Evolutionary conservation across 768 basidiomycete species (phyloP), one percentile per base, ranked within the genome.

Genomic region (Tylopilus balloui): DNA sequence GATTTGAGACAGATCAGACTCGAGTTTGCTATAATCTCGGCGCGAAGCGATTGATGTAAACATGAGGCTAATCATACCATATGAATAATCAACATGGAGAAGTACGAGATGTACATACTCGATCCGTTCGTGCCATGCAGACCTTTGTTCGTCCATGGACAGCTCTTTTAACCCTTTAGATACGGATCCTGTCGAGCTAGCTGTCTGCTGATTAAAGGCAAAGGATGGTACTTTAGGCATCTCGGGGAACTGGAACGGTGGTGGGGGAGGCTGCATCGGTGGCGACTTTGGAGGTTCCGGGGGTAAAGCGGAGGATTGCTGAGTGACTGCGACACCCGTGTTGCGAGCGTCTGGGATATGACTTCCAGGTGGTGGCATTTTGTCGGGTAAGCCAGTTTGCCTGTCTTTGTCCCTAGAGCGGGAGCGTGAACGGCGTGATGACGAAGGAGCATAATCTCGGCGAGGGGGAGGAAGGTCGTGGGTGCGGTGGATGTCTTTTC

Each of bases 41-140:
- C 72, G 73, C 4, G 63, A 56, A 7, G 53, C 48, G 40, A 73
- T 64, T 0, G 70, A 69, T 7, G 63, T 55, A 10, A 71, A 65
- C 49, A 77, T 58, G 31, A 70, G 47, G 36, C 75, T 76, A 44
- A 24, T n/a, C 28, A 21, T 36, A 43, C 14, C 15, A 31, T 8
- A 25, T 56, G n/a, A 49, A 35, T 37, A 36, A 34, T 34, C 34
- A 24, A 36, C 17, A 15, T 25, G 25, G 37, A 37, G 9, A 27
- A 37, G 42, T 2, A 36, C 10, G 13, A 43, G n/a, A 10, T 38
- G 40, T 32, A 55, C 74, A 38, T 53, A 75, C 74, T 68, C 67
- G 29, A 76, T 62, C 23, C 74, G 72, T 31, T 69, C 65, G 29
- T 68, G 60, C 74, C 74, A 75, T 36, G 66, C 56, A 21, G 49